phyloP scores from a whole-genome alignment of 495 filamentous ascomycete species.

The Penicillium cosmopolitanum region DNA sequence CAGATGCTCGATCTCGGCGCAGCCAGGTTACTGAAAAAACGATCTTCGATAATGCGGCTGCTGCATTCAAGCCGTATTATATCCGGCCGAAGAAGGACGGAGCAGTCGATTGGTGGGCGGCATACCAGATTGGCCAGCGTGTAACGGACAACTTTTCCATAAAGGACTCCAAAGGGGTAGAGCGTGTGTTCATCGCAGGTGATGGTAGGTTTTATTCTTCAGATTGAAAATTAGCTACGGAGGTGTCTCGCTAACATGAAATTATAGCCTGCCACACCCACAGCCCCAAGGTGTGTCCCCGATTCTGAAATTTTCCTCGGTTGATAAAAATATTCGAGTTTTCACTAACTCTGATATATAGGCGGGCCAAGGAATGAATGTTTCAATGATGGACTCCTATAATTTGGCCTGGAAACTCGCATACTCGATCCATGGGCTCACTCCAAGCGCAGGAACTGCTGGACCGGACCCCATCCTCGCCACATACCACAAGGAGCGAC shows the following conservation, averaged over 20 bases:
- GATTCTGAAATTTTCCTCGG: not conserved
- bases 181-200: conserved; percentile 68
- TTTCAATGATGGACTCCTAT: conserved; percentile 79
- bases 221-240: not conserved
- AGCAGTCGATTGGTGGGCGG: conserved; percentile 66
- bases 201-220: conserved; percentile 48
- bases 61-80: conserved; percentile 51
- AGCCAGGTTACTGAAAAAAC: conserved; percentile 44
- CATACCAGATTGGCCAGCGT: conserved; percentile 71
- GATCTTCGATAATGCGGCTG: conserved; percentile 45
- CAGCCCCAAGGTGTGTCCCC: conserved; percentile 63
- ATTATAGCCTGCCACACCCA: conserved; percentile 57
- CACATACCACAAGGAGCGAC: conserved; percentile 73
- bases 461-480: conserved; percentile 58
- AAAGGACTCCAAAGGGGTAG: conserved; percentile 49
- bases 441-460: conserved; percentile 32
- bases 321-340: too few relatives aligned
- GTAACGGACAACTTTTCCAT: conserved; percentile 68
- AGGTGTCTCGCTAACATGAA: not conserved
- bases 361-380: conserved; percentile 90
- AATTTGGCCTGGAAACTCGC: conserved; percentile 88
- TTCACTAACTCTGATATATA: conserved; percentile 27
- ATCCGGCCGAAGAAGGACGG: conserved; percentile 43
- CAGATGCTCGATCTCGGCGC: conserved; percentile 38
- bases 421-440: conserved; percentile 66